Percentiles rank a stretch among this genome's conserved stretches.
phyloP scores from a whole-genome alignment of 1,284 basidiomycete species.

The Leccinum fallax region DNA sequence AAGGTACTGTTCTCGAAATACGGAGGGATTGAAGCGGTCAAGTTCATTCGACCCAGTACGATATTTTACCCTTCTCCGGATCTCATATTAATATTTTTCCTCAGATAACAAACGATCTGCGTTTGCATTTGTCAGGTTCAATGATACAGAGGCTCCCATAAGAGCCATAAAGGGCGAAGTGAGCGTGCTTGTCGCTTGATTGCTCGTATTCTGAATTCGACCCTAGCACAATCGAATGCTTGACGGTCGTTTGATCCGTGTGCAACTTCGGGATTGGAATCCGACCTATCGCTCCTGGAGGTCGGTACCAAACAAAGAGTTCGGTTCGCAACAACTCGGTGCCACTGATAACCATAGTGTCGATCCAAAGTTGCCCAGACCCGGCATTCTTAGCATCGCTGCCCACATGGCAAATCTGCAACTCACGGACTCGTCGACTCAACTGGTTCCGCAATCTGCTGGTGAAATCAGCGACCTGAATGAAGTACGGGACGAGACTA shows the following conservation, averaged over 20 bases:
- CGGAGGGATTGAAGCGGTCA: slow-evolving; percentile 63
- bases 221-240: slow-evolving; percentile 68
- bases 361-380: slow-evolving; percentile 15
- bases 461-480: slow-evolving; percentile 20
- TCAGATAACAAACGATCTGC: slow-evolving; percentile 61
- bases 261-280: slow-evolving; percentile 64
- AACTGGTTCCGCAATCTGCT: slow-evolving; percentile 1
- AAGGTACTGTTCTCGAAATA: slow-evolving; percentile 59
- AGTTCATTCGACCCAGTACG: slow-evolving; percentile 64
- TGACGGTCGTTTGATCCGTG: slow-evolving; percentile 68
- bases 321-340: slow-evolving; percentile 23
- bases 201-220: slow-evolving; percentile 4
- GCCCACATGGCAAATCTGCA: slow-evolving; percentile 13
- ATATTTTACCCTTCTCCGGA: slow-evolving; percentile 4
- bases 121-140: slow-evolving; percentile 76
- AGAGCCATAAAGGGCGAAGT: slow-evolving; percentile 68
- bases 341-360: slow-evolving; percentile 12
- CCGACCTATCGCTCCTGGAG: slow-evolving; percentile 50
- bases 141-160: slow-evolving; percentile 57
- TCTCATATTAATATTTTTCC: slow-evolving; percentile 6
- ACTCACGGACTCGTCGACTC: slow-evolving; percentile 6
- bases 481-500: slow-evolving; percentile 20
- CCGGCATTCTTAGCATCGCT: slow-evolving; percentile 8
- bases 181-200: slow-evolving; percentile 10
- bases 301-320: slow-evolving; percentile 37